Evolutionary conservation across 2,329 filamentous ascomycete genomes (phyloP).

Genomic region (Talaromyces funiculosus): DNA sequence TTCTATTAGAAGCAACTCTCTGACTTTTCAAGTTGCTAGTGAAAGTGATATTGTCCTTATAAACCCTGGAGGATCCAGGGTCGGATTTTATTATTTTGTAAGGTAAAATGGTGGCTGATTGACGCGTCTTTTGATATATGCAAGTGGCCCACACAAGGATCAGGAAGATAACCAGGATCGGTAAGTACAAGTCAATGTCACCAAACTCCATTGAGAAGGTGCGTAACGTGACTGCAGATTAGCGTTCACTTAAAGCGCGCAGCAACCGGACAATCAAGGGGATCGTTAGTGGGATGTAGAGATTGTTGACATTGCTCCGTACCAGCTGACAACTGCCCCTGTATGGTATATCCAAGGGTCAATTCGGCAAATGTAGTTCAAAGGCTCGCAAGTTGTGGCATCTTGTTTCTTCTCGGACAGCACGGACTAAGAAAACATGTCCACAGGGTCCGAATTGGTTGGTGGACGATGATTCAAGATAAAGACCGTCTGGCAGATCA

Average conservation of each 20-base stretch:
- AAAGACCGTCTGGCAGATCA: not conserved
- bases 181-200: not conserved
- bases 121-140: not conserved
- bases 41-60: not conserved
- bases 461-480: not conserved
- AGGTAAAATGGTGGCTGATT: not conserved
- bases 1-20: not conserved
- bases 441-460: not conserved
- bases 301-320: not conserved
- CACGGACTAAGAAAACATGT: not conserved
- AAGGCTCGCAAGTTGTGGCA: not conserved
- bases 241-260: not conserved
- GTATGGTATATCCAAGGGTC: not conserved
- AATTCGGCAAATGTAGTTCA: not conserved
- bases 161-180: not conserved
- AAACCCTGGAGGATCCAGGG: not conserved
- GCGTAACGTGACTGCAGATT: not conserved
- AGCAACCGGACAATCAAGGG: not conserved
- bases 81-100: constrained; percentile 1
- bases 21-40: not conserved
- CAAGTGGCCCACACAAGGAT: constrained; percentile 1
- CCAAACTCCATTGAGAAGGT: constrained; percentile 13
- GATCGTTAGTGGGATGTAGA: not conserved
- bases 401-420: not conserved
- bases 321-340: no score